Conservation (phyloP, 140 eudicot genomes). For the Anethum foeniculum region DNA sequence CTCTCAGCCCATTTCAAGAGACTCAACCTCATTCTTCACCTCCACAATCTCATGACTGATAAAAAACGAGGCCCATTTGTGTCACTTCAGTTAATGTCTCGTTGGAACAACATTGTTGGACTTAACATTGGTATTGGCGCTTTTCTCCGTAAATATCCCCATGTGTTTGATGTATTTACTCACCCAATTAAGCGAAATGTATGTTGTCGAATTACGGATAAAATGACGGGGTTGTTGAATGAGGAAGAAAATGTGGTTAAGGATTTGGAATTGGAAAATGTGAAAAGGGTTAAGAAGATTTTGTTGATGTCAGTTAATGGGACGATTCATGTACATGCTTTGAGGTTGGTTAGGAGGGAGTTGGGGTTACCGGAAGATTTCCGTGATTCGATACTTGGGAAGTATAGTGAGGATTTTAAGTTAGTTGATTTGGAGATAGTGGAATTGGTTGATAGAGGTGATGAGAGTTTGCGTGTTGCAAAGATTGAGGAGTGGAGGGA, state of each 20-base stretch:
- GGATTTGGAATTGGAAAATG: constrained; percentile 37
- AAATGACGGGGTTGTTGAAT: constrained; percentile 37
- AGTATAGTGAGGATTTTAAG: constrained; percentile 41
- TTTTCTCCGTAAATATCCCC: constrained; percentile 62
- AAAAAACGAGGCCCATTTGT: constrained; percentile 60
- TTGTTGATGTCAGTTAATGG: constrained; percentile 60
- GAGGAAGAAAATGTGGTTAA: constrained; percentile 35
- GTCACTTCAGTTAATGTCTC: constrained; percentile 60
- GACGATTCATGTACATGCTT: constrained; percentile 63
- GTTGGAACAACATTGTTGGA: constrained; percentile 48
- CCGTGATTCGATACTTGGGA: constrained; percentile 52
- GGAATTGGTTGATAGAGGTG: constrained; percentile 36
- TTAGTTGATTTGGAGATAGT: constrained; percentile 62
- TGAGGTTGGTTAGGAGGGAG: constrained; percentile 62
- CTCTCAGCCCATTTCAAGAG: constrained; percentile 38
- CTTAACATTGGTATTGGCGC: constrained; percentile 46
- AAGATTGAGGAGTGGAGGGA: constrained; percentile 76
- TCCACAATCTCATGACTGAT: constrained; percentile 44
- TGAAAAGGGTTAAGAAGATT: constrained; percentile 46
- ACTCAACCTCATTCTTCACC: constrained; percentile 42
- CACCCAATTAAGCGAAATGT: constrained; percentile 54
- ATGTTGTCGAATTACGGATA: constrained; percentile 48
- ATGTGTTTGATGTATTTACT: constrained; percentile 66
- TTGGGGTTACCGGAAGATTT: constrained; percentile 82
- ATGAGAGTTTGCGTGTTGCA: constrained; percentile 43